phyloP scores from a whole-genome alignment of 1,284 basidiomycete species.

The Coniophora puteana region DNA sequence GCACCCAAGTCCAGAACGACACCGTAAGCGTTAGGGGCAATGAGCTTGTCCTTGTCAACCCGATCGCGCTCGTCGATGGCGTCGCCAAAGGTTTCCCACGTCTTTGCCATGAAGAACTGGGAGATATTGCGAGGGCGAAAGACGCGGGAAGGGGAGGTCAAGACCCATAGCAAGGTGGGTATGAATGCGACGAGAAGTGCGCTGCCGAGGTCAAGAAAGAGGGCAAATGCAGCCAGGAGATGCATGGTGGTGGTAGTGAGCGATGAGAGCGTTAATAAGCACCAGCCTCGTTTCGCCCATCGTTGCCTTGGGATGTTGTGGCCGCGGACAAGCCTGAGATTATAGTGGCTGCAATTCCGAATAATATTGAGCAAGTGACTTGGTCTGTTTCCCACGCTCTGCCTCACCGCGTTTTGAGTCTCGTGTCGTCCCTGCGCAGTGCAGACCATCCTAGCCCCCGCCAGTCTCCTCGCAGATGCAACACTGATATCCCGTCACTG shows the following conservation, averaged over 20 bases:
- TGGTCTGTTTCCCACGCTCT: too few relatives aligned
- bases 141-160: conserved; percentile 40
- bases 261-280: too few relatives aligned
- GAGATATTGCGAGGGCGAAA: conserved; percentile 45
- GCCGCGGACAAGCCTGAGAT: too few relatives aligned
- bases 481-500: too few relatives aligned
- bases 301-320: too few relatives aligned
- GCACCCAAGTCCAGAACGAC: conserved; percentile 69
- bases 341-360: too few relatives aligned
- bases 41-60: conserved; percentile 43
- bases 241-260: conserved; percentile 39
- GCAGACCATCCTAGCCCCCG: too few relatives aligned
- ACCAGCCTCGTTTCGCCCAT: too few relatives aligned
- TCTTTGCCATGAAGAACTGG: conserved; percentile 52
- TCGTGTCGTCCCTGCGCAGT: too few relatives aligned
- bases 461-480: too few relatives aligned
- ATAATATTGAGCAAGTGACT: too few relatives aligned
- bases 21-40: conserved; percentile 53
- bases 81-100: conserved; percentile 54
- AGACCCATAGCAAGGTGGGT: conserved; percentile 45
- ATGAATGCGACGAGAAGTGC: conserved; percentile 38
- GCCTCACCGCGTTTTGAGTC: too few relatives aligned
- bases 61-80: conserved; percentile 42
- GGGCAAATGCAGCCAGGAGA: conserved; percentile 34
- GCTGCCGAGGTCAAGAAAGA: conserved; percentile 37